Base-by-base conservation (phyloP, 192 early-diverging fungal genomes). In the Lunasporangiospora selenospora region DNA sequence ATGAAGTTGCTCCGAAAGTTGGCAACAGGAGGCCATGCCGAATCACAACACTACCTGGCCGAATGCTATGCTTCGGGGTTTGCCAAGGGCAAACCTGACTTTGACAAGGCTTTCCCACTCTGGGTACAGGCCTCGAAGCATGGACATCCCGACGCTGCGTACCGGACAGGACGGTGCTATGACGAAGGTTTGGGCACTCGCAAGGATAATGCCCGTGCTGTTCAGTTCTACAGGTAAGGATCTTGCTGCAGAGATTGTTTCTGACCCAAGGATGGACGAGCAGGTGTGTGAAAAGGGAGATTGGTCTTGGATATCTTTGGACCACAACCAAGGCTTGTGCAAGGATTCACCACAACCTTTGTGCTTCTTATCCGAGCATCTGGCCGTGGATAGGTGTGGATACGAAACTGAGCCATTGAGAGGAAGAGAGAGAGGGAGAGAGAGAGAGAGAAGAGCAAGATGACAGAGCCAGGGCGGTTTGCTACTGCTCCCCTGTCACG, bases 31-130 rank as follows among this genome's bases (percentile, higher is more conserved):
- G 86, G 87, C 23, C 84, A 88, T 62, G 77, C 85, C 11, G 85
- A 91, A 49, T 87, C 89, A n/a, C 88, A 90, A 54, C 83, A 87
- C 50, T 81, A 83, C 44, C 78, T 92, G 12, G 91, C 85, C n/a
- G 85, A 90, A 36, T 79, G 88, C 30, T 89, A 85, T 69, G 85
- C 88, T 24, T 82, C 80, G 44, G 91, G 88, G 16, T 73, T 91
- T 11, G 75, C 81, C 40, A 88, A 89, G 56, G 78, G 82, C 43
- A 80, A 84, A 30, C 80, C 83, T 15, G 92, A 91, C 37, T 88
- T 88, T 52, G 84, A 88, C 32, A 90, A 90, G 63, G 85, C 86
- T 18, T 87, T 89, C 67, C 83, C 87, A 2, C 62, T 87, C 19
- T 90, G 85, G 78, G 78, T 86, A 24, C 78, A 80, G 31, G 89